Base-by-base conservation (phyloP, 805 yeast species). In the Wickerhamiella sorbophila region DNA sequence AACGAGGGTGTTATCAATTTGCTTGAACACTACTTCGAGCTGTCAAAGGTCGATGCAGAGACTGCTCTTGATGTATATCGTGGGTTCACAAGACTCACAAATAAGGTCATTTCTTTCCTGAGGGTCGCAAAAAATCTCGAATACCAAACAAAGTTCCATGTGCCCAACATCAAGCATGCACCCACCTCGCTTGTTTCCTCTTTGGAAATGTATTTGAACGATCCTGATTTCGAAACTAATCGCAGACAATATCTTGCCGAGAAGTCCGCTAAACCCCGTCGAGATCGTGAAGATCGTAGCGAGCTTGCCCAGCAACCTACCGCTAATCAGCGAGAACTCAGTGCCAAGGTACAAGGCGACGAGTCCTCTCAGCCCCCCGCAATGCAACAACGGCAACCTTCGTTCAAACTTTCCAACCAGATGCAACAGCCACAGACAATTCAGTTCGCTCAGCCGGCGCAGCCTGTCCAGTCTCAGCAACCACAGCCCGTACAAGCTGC, bases 1-100 rank as follows among this genome's bases (percentile, higher is more conserved):
- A 91, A 91, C 62, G 97, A 91, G 61, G 98, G 97, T 31, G 94
- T 91, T 20, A 87, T 91, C 52, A 91, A 91, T 53, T 64, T 91
- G 34, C 70, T 91, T 48, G 97, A 91, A 60, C 93, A 88, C 55
- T 91, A 83, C 62, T 91, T 91, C 64, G 98, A 91, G 62, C 79
- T 91, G 75, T 77, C 88, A 31, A 77, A 74, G 50, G 62, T 64
- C 27, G 95, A 88, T 57, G 97, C 96, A 1, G 84, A 80, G 56
- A 70, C 87, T 47, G 87, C 96, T 0, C 70, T 88, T 45, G 75
- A 74, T 18, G 77, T 91, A 40, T 91, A 91, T 65, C 83, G 81
- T 51, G 72, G 69, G 46, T 91, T 91, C 61, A 93, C 86, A 32
- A 79, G 75, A 45, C 75, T 85, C 56, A 91, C 97, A 2, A 77